These are phyloP conservation scores for Colletotrichum tropicale DNA, from an alignment of 2,329 filamentous ascomycete genomes.

Conservation along the genomic window DNA sequence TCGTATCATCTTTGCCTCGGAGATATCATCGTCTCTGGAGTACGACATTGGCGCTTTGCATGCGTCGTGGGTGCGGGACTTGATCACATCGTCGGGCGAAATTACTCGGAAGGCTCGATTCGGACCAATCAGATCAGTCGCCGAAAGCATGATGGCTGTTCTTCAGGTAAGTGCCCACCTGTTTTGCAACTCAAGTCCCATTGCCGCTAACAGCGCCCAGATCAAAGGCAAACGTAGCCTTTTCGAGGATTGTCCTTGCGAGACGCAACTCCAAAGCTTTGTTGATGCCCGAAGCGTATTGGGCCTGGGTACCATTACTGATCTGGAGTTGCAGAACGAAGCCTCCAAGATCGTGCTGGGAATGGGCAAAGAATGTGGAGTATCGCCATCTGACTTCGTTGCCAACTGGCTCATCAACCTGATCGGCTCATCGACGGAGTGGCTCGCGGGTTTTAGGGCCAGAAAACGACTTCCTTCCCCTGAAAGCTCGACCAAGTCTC, in stretches of 20 bases:
- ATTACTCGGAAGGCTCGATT: conserved; percentile 25
- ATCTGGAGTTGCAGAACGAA: conserved; percentile 22
- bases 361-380: conserved; percentile 9
- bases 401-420: conserved; percentile 12
- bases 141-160: conserved; percentile 24
- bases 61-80: conserved; percentile 28
- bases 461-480: neutral
- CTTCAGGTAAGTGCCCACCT: neutral
- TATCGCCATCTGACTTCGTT: conserved; percentile 2
- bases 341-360: conserved; percentile 19
- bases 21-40: conserved; percentile 9
- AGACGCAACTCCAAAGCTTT: conserved; percentile 16
- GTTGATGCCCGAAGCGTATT: neutral
- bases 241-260: conserved; percentile 29
- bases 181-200: accelerated
- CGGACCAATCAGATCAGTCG: conserved; percentile 24
- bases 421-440: conserved; percentile 5
- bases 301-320: neutral
- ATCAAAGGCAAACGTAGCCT: conserved; percentile 30
- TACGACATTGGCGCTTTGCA: neutral
- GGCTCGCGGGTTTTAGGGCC: neutral
- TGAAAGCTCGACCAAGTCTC: neutral
- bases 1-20: conserved; percentile 29
- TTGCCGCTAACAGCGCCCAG: neutral
- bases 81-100: conserved; percentile 20